Evolutionary conservation across 2,329 filamentous ascomycete genomes (phyloP), one percentile per base, ranked within the genome.

Genomic region (Cadophora gregata): DNA sequence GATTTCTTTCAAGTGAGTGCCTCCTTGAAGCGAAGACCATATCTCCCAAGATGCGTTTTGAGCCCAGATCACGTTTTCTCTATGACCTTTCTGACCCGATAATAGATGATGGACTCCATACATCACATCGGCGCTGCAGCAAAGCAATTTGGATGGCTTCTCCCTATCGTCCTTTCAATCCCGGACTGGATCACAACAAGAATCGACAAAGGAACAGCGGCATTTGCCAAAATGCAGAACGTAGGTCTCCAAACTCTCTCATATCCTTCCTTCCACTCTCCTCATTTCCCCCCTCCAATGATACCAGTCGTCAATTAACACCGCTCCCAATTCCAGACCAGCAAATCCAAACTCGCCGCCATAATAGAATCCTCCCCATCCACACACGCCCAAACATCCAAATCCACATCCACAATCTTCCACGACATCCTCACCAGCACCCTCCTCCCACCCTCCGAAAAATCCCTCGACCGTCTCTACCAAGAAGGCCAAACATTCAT

Each of bases 391-490:
- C 36, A 14, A 38, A 50, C 25, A 14, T 50, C 47, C 47, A 50
- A 50, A 14, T 50, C 47, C 47, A 50, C 25, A 8, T 9, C 47
- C 68, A 74, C 71, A 10, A 72, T 74, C 38, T 74, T 74, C 60
- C 65, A 74, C 25, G 70, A 69, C 29, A 67, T 74, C 6, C 58
- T 74, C 5, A 48, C 66, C 19, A 73, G 71, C 25, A 63, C 70
- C 14, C 74, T 81, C 0, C 77, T 81, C 0, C 77, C 79, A 1
- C 48, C 69, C 0, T 24, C 68, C 1, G 80, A 81, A 48, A 80
- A 80, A 68, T 69, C 73, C 0, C 25, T 73, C 0, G 33, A 59
- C 1, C 73, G 80, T 0, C 69, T 81, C 5, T 69, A 68, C 8
- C 70, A 75, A 10, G 80, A 81, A 25, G 75, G 62, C 9, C 53